These are phyloP conservation scores for Cymodocea nodosa DNA, from an alignment of 116 monocot genomes.

Conservation along the genomic window DNA sequence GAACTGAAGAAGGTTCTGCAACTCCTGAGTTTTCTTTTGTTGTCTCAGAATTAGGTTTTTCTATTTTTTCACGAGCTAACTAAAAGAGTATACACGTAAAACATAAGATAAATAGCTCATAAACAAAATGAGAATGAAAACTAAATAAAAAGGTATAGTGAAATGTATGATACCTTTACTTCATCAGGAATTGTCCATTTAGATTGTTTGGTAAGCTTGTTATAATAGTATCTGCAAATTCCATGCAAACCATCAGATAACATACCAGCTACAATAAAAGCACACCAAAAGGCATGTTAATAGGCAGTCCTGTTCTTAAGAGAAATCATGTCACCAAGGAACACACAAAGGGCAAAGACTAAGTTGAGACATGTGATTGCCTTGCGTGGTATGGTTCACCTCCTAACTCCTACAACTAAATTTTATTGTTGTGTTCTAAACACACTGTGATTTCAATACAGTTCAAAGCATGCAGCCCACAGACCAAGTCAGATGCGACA, in stretches of 20 bases:
- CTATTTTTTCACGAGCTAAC: constrained; percentile 87
- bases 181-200: constrained; percentile 99
- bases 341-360: no score
- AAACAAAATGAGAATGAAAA: background rate
- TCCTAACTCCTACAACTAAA: no score
- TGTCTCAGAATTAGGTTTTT: constrained; percentile 33
- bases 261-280: no score
- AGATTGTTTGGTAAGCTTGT: constrained; percentile 87
- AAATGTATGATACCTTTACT: constrained; percentile 50
- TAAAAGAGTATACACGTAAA: constrained; percentile 13
- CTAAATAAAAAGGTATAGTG: background rate
- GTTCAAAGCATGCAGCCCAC: no score
- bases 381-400: no score
- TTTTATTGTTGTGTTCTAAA: no score
- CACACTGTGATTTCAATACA: no score
- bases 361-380: no score
- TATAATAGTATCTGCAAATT: constrained; percentile 82
- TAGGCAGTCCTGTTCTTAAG: no score
- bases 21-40: constrained; percentile 9
- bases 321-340: no score
- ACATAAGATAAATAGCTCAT: background rate
- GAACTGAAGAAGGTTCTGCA: constrained; percentile 5
- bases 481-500: no score
- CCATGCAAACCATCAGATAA: background rate
- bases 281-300: no score